Base-by-base conservation (phyloP, 495 filamentous ascomycete genomes). In the Peziza echinospora region DNA sequence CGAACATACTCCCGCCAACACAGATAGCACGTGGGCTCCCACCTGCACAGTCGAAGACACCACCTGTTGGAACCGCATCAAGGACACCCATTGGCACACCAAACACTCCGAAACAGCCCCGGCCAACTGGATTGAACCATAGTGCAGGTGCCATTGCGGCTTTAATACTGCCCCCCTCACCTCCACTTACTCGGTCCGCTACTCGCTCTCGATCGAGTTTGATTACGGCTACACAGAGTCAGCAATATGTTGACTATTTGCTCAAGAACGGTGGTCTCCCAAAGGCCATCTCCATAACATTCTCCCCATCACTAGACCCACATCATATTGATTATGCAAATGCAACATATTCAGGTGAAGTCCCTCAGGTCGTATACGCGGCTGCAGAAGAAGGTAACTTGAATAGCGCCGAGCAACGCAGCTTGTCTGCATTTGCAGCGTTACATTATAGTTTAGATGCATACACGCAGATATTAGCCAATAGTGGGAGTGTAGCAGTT, bases 401-500 rank as follows among this genome's bases (percentile, higher is more conserved):
- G 3, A 11, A 43, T 17, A 21, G 4, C 41, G 16, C n/a, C 21
- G 41, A 22, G 16, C 16, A 43, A 3, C n/a, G 16, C n/a, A 11
- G 1, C 11, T 21, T 23, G n/a, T 19, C 41, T 21, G 64, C 91
- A 21, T 94, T 93, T 58, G 72, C 75, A 23, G 82, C 83, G 0
- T 78, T 84, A 53, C 77, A 80, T 54, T 73, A 73, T 41, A 66
- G 93, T 10, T 66, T 99, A 17, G 82, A 93, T 54, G 78, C 87
- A 47, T 96, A 93, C 57, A 67, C 76, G 43, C 69, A 75, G 6
- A 84, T 99, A 7, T 71, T 96, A 47, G 64, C 65, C 17, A 79
- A 77, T 43, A 84, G 78, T 56, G 91, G 91, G 2, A 93, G 85
- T 5, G 61, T 99, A 13, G 91, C 91, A 5, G 91, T 99, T 0